phyloP scores from a whole-genome alignment of 2,329 filamentous ascomycete genomes.

The Raffaelea ambrosiae region DNA sequence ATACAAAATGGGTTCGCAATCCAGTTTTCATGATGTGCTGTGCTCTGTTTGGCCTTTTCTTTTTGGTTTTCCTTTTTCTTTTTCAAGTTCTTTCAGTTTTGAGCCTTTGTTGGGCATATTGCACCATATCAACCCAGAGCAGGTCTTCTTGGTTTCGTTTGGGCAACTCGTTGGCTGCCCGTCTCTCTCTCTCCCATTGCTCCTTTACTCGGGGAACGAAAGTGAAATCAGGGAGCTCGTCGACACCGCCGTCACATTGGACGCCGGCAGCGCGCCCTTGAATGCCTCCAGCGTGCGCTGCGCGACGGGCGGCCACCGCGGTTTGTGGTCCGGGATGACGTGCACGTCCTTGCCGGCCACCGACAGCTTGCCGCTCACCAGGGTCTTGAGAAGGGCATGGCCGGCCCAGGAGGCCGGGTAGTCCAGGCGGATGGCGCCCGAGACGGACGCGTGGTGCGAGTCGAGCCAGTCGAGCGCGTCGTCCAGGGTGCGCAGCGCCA shows the following conservation, averaged over 20 bases:
- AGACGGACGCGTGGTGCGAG: slow-evolving; percentile 34
- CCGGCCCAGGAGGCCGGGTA: slow-evolving; percentile 46
- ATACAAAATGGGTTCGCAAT: too few species aligned
- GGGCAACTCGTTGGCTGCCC: too few species aligned
- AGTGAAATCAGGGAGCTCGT: slow-evolving; percentile 6
- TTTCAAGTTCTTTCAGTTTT: too few species aligned
- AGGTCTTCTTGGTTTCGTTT: too few species aligned
- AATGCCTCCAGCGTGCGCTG: slow-evolving; percentile 2
- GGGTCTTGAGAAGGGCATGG: slow-evolving; percentile 26
- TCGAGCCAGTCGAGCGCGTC: slow-evolving; percentile 25
- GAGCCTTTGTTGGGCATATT: too few species aligned
- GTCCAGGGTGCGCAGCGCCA: slow-evolving; percentile 29
- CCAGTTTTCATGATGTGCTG: too few species aligned
- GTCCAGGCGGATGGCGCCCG: slow-evolving; percentile 30
- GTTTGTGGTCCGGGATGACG: slow-evolving; percentile 21
- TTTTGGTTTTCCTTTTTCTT: too few species aligned
- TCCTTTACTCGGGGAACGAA: slow-evolving; percentile 5
- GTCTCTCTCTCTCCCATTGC: too few species aligned
- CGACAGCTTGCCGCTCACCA: slow-evolving; percentile 28
- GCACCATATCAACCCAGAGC: too few species aligned
- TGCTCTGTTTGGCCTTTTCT: too few species aligned
- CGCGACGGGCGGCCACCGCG: slow-evolving; percentile 5
- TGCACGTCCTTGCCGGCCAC: slow-evolving; percentile 34
- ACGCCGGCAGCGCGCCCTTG: slow-evolving; percentile 6
- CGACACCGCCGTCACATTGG: slow-evolving; percentile 1